Conservation (phyloP, 768 basidiomycete genomes). For the Floccularia luteovirens region DNA sequence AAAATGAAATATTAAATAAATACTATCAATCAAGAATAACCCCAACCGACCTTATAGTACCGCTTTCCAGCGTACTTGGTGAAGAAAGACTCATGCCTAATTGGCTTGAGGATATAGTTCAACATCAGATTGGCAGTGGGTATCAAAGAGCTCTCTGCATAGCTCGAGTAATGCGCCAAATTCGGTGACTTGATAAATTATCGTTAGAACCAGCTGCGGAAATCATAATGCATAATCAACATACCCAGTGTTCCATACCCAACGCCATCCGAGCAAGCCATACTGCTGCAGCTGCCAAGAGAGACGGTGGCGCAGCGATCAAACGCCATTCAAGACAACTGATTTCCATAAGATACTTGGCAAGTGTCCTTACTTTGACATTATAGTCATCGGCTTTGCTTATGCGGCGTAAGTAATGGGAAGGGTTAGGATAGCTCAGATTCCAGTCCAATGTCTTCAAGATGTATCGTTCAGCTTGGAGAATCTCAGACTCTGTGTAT, state of each 20-base stretch:
- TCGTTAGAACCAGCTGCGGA: conserved; percentile 2
- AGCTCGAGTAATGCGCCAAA: conserved; percentile 90
- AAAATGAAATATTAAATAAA: no score
- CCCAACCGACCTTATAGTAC: conserved; percentile 71
- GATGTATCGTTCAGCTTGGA: conserved; percentile 78
- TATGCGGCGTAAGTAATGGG: conserved; percentile 85
- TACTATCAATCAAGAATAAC: no score
- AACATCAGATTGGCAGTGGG: conserved; percentile 91
- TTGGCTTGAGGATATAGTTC: conserved; percentile 79
- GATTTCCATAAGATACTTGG: conserved; percentile 93
- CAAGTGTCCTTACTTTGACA: conserved; percentile 83
- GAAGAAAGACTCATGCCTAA: conserved; percentile 78
- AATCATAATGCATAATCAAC: conserved; percentile 18
- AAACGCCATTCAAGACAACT: conserved; percentile 82
- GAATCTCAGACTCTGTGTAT: conserved; percentile 75
- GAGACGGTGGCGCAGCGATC: conserved; percentile 73
- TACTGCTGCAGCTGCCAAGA: conserved; percentile 83
- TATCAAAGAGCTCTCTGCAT: conserved; percentile 74
- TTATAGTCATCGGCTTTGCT: conserved; percentile 98
- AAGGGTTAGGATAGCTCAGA: conserved; percentile 87
- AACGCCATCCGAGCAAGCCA: conserved; percentile 87
- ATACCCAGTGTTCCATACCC: conserved; percentile 82
- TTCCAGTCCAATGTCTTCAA: conserved; percentile 93
- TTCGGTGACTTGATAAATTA: conserved; percentile 59
- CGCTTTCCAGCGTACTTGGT: conserved; percentile 93